Conservation (phyloP, 805 yeast species). For the Kodamaea laetipori region DNA sequence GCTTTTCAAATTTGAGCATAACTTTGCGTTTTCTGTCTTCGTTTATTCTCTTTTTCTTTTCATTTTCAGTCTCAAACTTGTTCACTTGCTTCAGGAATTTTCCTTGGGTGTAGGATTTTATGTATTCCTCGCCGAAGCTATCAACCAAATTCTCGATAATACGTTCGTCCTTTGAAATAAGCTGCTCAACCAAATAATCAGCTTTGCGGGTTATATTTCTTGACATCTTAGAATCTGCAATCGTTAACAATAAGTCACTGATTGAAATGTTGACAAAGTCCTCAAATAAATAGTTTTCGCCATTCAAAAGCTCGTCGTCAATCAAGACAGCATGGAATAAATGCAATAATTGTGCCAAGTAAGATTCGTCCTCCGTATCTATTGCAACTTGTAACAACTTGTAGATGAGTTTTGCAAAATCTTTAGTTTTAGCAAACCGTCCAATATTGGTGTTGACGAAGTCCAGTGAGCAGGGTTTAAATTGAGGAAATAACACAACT, state of each 20-base stretch:
- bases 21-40: slow-evolving; percentile 62
- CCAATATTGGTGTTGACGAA: slow-evolving; percentile 46
- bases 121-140: slow-evolving; percentile 58
- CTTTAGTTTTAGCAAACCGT: slow-evolving; percentile 49
- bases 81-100: slow-evolving; percentile 26
- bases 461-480: slow-evolving; percentile 31
- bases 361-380: slow-evolving; percentile 53
- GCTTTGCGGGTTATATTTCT: slow-evolving; percentile 55
- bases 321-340: slow-evolving; percentile 63
- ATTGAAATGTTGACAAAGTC: slow-evolving; percentile 56
- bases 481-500: slow-evolving; percentile 51
- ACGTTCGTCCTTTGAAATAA: slow-evolving; percentile 50
- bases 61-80: slow-evolving; percentile 53
- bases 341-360: slow-evolving; percentile 62
- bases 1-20: slow-evolving; percentile 61
- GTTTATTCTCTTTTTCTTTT: slow-evolving; percentile 57
- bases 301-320: slow-evolving; percentile 49
- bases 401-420: slow-evolving; percentile 58
- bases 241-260: slow-evolving; percentile 53
- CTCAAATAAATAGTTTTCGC: slow-evolving; percentile 42
- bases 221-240: slow-evolving; percentile 53
- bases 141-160: slow-evolving; percentile 54
- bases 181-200: slow-evolving; percentile 51
- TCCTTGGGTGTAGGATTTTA: slow-evolving; percentile 51
- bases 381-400: slow-evolving; percentile 59